Percentiles rank a stretch among this genome's conserved stretches.
Evolutionary conservation across 2,329 filamentous ascomycete species (phyloP).

Genomic region (Talaromyces sp.): DNA sequence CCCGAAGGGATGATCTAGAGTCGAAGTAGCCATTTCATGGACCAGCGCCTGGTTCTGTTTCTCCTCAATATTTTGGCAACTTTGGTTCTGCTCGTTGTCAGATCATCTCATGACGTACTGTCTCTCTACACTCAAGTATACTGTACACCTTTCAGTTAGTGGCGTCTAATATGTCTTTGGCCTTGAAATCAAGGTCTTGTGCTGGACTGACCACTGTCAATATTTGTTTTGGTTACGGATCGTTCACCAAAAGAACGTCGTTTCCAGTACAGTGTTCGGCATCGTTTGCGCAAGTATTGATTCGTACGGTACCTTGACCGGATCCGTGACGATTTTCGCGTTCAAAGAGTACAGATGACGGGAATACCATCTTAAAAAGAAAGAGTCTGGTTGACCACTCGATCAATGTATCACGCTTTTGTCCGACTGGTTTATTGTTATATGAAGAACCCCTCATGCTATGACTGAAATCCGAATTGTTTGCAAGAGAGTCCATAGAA

Average conservation of each 20-base stretch:
- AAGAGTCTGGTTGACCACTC: not conserved
- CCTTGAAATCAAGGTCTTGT: not conserved
- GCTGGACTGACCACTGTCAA: not conserved
- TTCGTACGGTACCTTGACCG: not conserved
- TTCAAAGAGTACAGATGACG: not conserved
- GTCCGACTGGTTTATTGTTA: not conserved
- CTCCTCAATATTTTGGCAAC: not conserved
- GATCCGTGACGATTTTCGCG: not conserved
- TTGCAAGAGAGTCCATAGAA: not conserved
- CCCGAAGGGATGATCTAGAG: not conserved
- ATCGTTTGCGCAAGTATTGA: not conserved
- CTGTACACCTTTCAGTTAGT: not conserved
- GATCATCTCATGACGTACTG: not conserved
- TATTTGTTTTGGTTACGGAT: not conserved
- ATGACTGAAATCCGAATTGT: not conserved
- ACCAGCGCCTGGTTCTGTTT: too few species aligned
- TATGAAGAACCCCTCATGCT: not conserved
- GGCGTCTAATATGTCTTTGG: not conserved
- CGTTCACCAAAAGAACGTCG: too few species aligned
- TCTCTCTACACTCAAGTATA: not conserved
- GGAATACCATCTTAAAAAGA: not conserved
- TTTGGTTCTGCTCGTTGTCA: not conserved
- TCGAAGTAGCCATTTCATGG: too few species aligned
- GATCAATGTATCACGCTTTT: not conserved
- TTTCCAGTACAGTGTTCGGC: not conserved